Percentiles rank a stretch among this genome's conserved stretches.
Evolutionary conservation across 768 basidiomycete species (phyloP).

Genomic region (Tulasnella calospora): DNA sequence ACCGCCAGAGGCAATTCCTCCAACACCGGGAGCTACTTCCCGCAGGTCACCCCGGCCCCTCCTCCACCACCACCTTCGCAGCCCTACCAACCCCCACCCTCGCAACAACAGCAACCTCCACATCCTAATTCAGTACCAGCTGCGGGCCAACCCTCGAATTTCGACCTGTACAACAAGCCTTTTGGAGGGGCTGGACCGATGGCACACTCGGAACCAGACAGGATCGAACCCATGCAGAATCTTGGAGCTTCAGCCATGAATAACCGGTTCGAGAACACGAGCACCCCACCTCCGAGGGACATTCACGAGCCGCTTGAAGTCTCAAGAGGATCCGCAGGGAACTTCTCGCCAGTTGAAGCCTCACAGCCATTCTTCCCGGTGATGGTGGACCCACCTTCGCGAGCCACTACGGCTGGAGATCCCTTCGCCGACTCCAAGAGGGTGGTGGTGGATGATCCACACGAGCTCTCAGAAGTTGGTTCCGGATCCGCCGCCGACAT

Average conservation of each 20-base stretch:
- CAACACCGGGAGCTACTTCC: background rate
- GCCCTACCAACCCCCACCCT: background rate
- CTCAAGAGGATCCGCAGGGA: background rate
- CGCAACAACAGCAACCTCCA: background rate
- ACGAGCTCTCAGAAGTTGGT: background rate
- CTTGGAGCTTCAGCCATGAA: background rate
- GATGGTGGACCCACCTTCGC: background rate
- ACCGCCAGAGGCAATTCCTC: background rate
- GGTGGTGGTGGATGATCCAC: background rate
- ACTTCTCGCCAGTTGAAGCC: background rate
- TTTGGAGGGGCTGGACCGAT: background rate
- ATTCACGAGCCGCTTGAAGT: background rate
- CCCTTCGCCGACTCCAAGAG: background rate
- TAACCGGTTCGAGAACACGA: background rate
- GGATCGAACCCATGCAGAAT: background rate
- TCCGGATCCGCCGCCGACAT: background rate
- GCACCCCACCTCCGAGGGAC: background rate
- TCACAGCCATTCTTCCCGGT: background rate
- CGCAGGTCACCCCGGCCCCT: background rate
- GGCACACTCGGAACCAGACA: background rate
- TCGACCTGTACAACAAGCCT: background rate
- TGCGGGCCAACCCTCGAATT: background rate
- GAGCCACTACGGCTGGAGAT: background rate
- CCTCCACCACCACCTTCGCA: background rate
- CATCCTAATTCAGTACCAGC: background rate